These are phyloP conservation scores for Catenaria anguillulae DNA, from an alignment of 371 early-diverging fungal genomes.

Conservation along the genomic window DNA sequence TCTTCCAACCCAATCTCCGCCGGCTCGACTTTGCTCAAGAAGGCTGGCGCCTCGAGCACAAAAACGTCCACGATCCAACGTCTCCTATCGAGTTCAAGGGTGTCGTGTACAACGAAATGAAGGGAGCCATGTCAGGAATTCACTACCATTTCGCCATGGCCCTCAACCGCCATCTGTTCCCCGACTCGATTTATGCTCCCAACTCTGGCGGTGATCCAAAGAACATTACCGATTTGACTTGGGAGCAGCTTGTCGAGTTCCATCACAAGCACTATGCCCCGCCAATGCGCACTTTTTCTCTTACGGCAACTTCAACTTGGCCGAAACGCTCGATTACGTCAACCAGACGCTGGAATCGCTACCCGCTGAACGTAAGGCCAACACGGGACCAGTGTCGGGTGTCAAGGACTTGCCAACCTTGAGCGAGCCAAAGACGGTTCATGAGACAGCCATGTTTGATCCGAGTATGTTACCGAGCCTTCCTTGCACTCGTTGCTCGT, in stretches of 20 bases:
- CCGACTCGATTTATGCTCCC: constrained; percentile 62
- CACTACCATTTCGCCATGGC: constrained; percentile 52
- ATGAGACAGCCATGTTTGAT: constrained; percentile 52
- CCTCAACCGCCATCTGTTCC: constrained; percentile 67
- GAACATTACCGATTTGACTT: constrained; percentile 70
- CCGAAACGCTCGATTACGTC: constrained; percentile 52
- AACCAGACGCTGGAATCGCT: constrained; percentile 35
- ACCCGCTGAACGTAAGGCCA: background rate
- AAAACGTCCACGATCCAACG: constrained; percentile 30
- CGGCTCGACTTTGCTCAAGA: constrained; percentile 78
- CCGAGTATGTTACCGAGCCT: constrained; percentile 50
- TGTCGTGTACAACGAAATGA: constrained; percentile 96
- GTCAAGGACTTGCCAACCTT: constrained; percentile 25
- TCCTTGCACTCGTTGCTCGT: background rate
- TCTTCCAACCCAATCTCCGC: constrained; percentile 59
- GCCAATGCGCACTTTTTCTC: constrained; percentile 76
- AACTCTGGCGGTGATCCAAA: constrained; percentile 85
- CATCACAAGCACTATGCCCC: constrained; percentile 77
- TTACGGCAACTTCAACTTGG: constrained; percentile 72
- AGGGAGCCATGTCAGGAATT: constrained; percentile 60
- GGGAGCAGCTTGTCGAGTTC: constrained; percentile 63
- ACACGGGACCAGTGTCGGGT: background rate
- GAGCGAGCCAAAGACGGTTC: constrained; percentile 29
- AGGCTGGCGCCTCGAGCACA: constrained; percentile 87
- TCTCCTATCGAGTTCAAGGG: constrained; percentile 62